Evolutionary conservation across 805 yeast species (phyloP).

Genomic region (Candida maris): DNA sequence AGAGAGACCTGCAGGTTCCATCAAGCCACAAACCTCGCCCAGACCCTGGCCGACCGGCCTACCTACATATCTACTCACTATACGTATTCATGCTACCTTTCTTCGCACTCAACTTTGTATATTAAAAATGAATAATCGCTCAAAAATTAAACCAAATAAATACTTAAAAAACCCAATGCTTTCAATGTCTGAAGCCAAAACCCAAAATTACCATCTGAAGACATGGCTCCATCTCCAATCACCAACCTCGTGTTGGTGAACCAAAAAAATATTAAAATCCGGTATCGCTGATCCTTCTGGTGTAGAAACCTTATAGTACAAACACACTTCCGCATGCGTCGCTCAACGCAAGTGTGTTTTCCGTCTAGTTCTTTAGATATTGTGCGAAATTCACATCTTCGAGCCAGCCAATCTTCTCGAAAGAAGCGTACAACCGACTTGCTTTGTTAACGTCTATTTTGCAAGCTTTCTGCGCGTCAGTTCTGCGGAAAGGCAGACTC

Average conservation of each 20-base stretch:
- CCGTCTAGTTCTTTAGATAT: conserved; percentile 10
- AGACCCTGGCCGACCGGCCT: too few relatives aligned
- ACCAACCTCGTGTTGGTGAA: too few relatives aligned
- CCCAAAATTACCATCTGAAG: conserved; percentile 4
- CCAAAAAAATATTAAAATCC: not conserved
- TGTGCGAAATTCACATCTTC: conserved; percentile 62
- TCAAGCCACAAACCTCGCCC: too few relatives aligned
- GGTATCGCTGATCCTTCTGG: conserved; percentile 1
- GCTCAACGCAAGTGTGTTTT: conserved; percentile 7
- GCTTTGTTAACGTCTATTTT: conserved; percentile 97
- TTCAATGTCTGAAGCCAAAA: not conserved
- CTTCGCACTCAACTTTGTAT: too few relatives aligned
- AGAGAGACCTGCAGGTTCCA: too few relatives aligned
- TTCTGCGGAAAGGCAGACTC: conserved; percentile 83
- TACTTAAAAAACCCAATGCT: not conserved
- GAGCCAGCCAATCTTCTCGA: conserved; percentile 89
- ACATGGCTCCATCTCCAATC: not conserved
- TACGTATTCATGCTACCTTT: too few relatives aligned
- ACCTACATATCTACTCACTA: too few relatives aligned
- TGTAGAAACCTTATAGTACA: conserved; percentile 1
- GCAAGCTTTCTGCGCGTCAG: conserved; percentile 98
- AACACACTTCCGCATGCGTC: not conserved
- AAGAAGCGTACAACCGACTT: conserved; percentile 83
- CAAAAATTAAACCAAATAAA: not conserved
- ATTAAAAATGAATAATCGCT: too few relatives aligned